Base-by-base conservation (phyloP, 2,329 filamentous ascomycete species). In the Pseudogymnoascus sp. region DNA sequence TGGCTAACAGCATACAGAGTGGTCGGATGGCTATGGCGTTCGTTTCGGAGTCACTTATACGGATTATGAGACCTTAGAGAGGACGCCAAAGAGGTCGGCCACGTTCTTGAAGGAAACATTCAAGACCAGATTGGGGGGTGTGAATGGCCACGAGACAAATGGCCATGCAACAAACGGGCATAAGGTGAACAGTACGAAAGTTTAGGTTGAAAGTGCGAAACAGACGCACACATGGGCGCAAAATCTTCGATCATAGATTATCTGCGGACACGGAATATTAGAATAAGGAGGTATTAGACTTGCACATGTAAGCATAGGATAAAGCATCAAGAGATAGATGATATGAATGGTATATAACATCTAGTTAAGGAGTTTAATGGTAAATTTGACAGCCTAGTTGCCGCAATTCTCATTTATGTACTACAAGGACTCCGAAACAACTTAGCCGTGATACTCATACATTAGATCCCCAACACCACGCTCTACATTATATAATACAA, bases 11-110 rank as follows among this genome's bases (percentile, higher is more conserved):
- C 14, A 50, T 14, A 8, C 37, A 71, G 69, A 71, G 66, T 72
- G 70, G 70, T 72, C 69, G 10, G 68, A 69, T 64, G 70, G 70
- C 10, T 72, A 70, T 59, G 68, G 68, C 18, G 63, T 67, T 60
- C 68, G 70, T 5, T 72, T 72, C 62, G 70, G 70, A 12, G 68
- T 72, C 16, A 70, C 68, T 11, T 72, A 69, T 63, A 70, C 70
- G 2, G 66, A 72, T 34, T 72, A 71, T 34, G 28, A 70, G 8
- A 71, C 70, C 3, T 61, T 71, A 5, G 63, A 67, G 61, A 67
- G 70, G 64, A 72, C 70, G 18, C 70, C 70, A 2, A 72, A 72
- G 61, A 65, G 66, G 56, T 71, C 70, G 16, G 70, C 70, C 5
- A 36, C 64, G 50, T 65, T 68, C 18, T 56, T 72, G 61, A 69